Conservation (phyloP, 163 green algal species). For the Botryococcus braunii region DNA sequence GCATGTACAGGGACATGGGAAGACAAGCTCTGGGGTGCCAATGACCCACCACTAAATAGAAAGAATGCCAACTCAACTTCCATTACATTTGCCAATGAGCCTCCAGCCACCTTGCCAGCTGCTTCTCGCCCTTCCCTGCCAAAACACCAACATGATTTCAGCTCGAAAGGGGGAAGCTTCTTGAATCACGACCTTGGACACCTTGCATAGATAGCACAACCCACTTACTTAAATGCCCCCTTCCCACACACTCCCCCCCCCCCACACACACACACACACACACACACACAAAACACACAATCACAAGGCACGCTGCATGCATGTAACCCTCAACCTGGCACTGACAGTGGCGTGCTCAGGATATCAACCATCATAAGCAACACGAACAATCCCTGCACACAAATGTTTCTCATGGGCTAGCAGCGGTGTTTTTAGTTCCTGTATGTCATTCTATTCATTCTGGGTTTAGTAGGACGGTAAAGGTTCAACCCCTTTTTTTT, state of each 20-base stretch:
- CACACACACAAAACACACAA: background rate
- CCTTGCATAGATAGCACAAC: background rate
- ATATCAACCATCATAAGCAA: no score
- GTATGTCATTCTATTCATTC: no score
- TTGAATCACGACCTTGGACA: background rate
- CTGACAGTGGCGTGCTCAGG: no score
- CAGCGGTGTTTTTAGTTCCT: no score
- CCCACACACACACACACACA: background rate
- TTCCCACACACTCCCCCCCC: background rate
- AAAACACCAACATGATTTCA: background rate
- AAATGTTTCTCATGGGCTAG: no score
- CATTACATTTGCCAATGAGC: slow-evolving; percentile 31
- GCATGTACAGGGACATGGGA: background rate
- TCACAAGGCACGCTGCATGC: background rate
- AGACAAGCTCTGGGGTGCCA: background rate
- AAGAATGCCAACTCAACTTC: slow-evolving; percentile 39
- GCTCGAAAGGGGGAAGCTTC: background rate
- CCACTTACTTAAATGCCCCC: background rate
- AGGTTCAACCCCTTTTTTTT: no score
- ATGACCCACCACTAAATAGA: slow-evolving; percentile 32
- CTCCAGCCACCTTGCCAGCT: slow-evolving; percentile 9
- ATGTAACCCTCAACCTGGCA: no score
- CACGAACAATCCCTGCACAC: no score
- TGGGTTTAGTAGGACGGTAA: no score
- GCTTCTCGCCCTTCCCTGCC: slow-evolving; percentile 15